Evolutionary conservation across 202 grass and related monocot species (phyloP), one percentile per base, ranked within the genome.

Genomic region (Carex arenaria): DNA sequence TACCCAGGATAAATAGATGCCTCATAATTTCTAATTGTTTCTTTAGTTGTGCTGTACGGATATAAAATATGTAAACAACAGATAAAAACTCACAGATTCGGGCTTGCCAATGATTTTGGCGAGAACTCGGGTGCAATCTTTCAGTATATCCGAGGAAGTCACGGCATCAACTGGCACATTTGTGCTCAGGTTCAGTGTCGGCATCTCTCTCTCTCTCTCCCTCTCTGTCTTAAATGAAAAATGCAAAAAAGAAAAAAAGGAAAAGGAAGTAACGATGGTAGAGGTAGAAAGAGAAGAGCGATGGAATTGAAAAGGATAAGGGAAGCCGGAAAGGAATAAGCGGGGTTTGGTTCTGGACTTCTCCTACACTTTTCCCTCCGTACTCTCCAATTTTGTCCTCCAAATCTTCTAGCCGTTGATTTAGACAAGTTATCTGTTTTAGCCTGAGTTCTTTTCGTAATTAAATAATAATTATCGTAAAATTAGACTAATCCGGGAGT

Each of bases 91-190:
- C 85, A 98, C 95, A 19, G 95, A 95, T 81, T 98, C 95, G 45
- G 95, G 95, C 79, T 97, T 97, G 87, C 92, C 95, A 66, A 98
- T 94, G 84, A 91, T 89, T 84, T 82, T 98, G 88, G 94, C 90
- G 9, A 97, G 76, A 2, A 85, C 85, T 67, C 71, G 87, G 76
- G 87, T 91, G 85, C 90, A 98, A 73, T 95, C 95, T 88, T 89
- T 85, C 71, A 98, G 88, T 74, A 98, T 95, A 87, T 98, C 95
- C 66, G 95, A 86, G 80, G 95, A 88, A 17, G 63, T 85, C 43
- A 98, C 92, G 14, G 95, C 92, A 74, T 98, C 95, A 61, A 98
- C 89, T 63, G 95, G 95, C 71, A 95, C 85, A 87, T 95, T 95
- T 60, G 89, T 98, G 90, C 75, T 90, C 74, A 98, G 83, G 86